Evolutionary conservation across 345 rosid genomes (phyloP), one percentile per base, ranked within the genome.

Genomic region (Camelina sativa): DNA sequence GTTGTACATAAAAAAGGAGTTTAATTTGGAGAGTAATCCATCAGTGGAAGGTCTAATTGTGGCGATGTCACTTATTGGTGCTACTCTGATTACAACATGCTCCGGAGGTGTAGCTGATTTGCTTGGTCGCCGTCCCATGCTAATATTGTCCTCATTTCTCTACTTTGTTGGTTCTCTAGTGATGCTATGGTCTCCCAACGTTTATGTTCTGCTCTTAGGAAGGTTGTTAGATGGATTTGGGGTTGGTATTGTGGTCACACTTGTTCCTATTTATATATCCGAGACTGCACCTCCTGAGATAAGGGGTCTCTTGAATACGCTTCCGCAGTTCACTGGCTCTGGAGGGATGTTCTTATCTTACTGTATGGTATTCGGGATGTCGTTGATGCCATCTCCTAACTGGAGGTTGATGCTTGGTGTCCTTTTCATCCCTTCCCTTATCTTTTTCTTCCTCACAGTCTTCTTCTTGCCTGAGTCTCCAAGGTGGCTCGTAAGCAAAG

Each of bases 341-440:
- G 93, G 86, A 69, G 99, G 99, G 53, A 96, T 90, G 98, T 91
- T 90, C 74, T 22, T 96, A 38, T 82, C 98, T 2, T 96, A 92
- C 78, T 88, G 96, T 81, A 89, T 92, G 94, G 94, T 91, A 60
- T 92, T 96, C 64, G 86, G 96, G 17, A 87, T 96, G 97, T 96
- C 99, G 2, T 67, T 91, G 69, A 80, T 58, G 83, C 64, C 85
- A 4, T 80, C 84, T 15, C 96, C 97, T 8, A 96, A 80, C 74
- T 96, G 98, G 99, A 92, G 99, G 81, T 61, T 92, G 87, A 96
- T 92, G 98, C 94, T 96, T 44, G 99, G 99, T 53, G 88, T 96
- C 80, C 91, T 96, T 69, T 88, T 85, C 47, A 55, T 89, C 67
- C 99, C 99, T 38, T 91, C 99, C 11, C 76, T 89, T 30, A 3